A percentile compares a stretch with the other conserved stretches of the same genome.
Evolutionary conservation across 768 basidiomycete species (phyloP).

Genomic region (Plicaturopsis crispa): DNA sequence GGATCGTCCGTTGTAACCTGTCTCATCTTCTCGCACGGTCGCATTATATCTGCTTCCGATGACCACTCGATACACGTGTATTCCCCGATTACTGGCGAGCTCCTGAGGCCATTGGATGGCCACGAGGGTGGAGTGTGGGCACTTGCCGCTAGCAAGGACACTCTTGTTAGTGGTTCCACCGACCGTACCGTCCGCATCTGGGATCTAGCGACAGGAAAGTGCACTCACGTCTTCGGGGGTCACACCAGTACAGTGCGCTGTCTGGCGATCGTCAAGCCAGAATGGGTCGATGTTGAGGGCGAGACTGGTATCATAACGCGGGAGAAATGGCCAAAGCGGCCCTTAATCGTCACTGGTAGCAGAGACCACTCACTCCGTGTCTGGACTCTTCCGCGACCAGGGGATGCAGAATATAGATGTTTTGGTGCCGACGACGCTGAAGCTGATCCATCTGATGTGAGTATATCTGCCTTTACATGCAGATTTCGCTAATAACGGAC

Average conservation of each 20-base stretch:
- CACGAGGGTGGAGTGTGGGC: conserved; percentile 98
- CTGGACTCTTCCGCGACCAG: conserved; percentile 47
- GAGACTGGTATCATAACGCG: conserved; percentile 53
- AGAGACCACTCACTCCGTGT: conserved; percentile 63
- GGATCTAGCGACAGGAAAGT: conserved; percentile 72
- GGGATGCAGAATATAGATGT: conserved; percentile 69
- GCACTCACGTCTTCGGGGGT: conserved; percentile 91
- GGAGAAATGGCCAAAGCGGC: conserved; percentile 63
- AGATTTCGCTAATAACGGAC: conserved; percentile 4
- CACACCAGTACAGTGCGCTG: conserved; percentile 97
- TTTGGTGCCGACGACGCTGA: conserved; percentile 55
- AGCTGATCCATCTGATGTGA: conserved; percentile 46
- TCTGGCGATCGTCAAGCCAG: conserved; percentile 92
- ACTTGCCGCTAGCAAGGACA: conserved; percentile 80
- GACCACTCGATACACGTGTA: conserved; percentile 97
- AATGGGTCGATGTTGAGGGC: conserved; percentile 68
- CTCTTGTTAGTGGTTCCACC: conserved; percentile 87
- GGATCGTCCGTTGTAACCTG: conserved; percentile 92
- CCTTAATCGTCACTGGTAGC: conserved; percentile 69
- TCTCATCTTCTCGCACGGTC: conserved; percentile 87
- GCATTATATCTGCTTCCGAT: conserved; percentile 95
- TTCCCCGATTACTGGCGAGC: conserved; percentile 74
- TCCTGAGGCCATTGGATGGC: conserved; percentile 70
- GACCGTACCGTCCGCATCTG: conserved; percentile 92
- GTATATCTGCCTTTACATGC: conserved; percentile 5